Conservation (phyloP, 441 rosid genomes). For the Brassica balearica region DNA sequence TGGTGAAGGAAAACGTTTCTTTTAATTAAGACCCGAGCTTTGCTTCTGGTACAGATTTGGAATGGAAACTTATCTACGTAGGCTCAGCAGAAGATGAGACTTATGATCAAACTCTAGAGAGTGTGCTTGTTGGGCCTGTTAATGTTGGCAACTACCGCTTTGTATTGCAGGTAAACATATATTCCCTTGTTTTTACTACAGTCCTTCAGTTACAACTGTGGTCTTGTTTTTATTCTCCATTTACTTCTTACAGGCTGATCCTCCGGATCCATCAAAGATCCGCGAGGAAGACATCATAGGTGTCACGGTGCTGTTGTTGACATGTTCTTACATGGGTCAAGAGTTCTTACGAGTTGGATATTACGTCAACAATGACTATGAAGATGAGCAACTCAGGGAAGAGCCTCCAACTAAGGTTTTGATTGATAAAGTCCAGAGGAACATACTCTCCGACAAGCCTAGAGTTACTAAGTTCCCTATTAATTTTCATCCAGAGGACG, state of each 20-base stretch:
- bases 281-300: constrained; percentile 70
- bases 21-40: neutral
- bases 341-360: constrained; percentile 69
- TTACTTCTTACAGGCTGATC: constrained; percentile 57
- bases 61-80: constrained; percentile 71
- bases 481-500: constrained; percentile 64
- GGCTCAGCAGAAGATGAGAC: constrained; percentile 78
- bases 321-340: constrained; percentile 67
- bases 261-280: constrained; percentile 67
- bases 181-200: neutral
- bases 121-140: constrained; percentile 73
- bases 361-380: constrained; percentile 70
- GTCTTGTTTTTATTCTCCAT: constrained; percentile 4
- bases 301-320: constrained; percentile 62
- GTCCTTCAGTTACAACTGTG: neutral
- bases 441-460: constrained; percentile 67
- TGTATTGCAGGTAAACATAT: constrained; percentile 44
- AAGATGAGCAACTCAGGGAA: constrained; percentile 64
- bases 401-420: constrained; percentile 68
- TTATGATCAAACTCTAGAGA: constrained; percentile 64
- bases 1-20: too few species aligned
- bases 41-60: constrained; percentile 51
- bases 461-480: constrained; percentile 71
- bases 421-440: constrained; percentile 62
- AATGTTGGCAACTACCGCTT: constrained; percentile 62